phyloP scores from a whole-genome alignment of 805 yeast species.

The Pichia phayaonensis region DNA sequence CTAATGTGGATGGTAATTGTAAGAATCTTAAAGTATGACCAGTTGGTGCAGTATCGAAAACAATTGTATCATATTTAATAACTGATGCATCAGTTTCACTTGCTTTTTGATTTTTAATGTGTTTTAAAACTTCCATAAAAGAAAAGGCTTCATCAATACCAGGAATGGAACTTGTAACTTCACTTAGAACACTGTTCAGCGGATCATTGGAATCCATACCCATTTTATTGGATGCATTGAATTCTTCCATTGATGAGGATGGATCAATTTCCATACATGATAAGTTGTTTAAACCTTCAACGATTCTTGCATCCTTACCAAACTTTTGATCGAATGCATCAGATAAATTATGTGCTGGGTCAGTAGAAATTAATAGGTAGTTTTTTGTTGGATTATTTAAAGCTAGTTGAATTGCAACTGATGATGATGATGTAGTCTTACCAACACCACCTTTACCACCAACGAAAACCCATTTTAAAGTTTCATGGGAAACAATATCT shows the following conservation, averaged over 20 bases:
- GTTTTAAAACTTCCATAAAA: constrained; percentile 96
- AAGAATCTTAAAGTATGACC: constrained; percentile 95
- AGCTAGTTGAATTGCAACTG: constrained; percentile 91
- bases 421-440: constrained; percentile 94
- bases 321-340: constrained; percentile 99
- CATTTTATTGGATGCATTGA: constrained; percentile 32
- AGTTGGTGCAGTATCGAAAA: constrained; percentile 99
- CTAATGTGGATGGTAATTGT: constrained; percentile 89
- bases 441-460: constrained; percentile 99
- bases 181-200: constrained; percentile 71
- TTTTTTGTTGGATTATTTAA: constrained; percentile 69
- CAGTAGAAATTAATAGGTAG: constrained; percentile 87
- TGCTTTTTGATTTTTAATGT: constrained; percentile 66
- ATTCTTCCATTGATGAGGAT: constrained; percentile 83
- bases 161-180: constrained; percentile 90
- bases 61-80: constrained; percentile 72
- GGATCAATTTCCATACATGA: constrained; percentile 99
- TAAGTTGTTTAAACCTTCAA: constrained; percentile 79
- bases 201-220: constrained; percentile 53
- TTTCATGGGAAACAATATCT: constrained; percentile 53
- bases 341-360: constrained; percentile 96
- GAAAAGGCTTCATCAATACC: constrained; percentile 98
- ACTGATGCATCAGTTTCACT: constrained; percentile 23
- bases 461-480: constrained; percentile 92
- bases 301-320: constrained; percentile 92